Evolutionary conservation across 2,329 filamentous ascomycete species (phyloP), one percentile per base, ranked within the genome.

Genomic region (Penicillium rolfsii): DNA sequence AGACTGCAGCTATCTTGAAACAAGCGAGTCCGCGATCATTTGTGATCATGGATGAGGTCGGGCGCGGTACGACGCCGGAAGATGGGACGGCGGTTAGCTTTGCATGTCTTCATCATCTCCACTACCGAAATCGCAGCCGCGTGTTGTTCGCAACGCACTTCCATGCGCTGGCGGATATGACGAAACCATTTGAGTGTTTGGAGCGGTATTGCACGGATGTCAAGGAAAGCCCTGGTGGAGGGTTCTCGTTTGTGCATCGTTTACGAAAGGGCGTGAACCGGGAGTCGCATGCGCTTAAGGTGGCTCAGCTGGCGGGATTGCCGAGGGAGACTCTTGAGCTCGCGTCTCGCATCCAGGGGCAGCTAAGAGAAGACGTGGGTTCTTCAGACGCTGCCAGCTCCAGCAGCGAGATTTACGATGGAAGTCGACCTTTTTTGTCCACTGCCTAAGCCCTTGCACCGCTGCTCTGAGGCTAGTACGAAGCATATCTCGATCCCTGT

Each of bases 31-130:
- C 87, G 1, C 85, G 89, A 26, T 95, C 90, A 0, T 96, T 99
- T 70, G 94, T 95, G 62, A 94, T 99, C 75, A 98, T 99, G 94
- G 95, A 99, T 75, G 95, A 99, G 80, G 91, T 99, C 40, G 95
- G 95, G 0, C 85, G 95, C 52, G 95, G 95, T 8, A 99, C 96
- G 0, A 97, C 95, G 22, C 93, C 94, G 0, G 90, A 94, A 71
- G 95, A 98, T 74, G 95, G 95, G 2, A 85, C 89, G 2, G 95
- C 95, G 0, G 90, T 99, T 1, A 92, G 92, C 0, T 98, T 90
- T 75, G 95, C 94, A 1, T 93, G 89, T 71, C 80, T 99, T 53
- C 86, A 94, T 72, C 92, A 98, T 75, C 81, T 99, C 16, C 89
- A 91, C 68, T 83, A 87, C 52, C 81, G 90, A 24, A 97, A 95